Conservation (phyloP, 1,139 yeast genomes). For the Yamadazyma kanchanaburiensis region DNA sequence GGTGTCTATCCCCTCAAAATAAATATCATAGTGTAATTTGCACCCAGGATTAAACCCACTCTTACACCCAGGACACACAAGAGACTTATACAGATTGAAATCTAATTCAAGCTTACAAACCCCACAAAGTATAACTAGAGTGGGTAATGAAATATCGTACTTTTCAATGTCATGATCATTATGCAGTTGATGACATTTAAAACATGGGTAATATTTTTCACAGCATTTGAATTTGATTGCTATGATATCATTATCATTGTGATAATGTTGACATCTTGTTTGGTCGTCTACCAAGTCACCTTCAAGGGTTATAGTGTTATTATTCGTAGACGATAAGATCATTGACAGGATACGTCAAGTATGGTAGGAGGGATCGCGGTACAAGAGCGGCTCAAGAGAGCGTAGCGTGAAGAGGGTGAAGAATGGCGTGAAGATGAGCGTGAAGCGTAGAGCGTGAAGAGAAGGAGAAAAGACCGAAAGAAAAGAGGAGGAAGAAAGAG, state of each 20-base stretch:
- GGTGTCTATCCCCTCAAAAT: slow-evolving; percentile 34
- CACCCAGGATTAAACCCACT: slow-evolving; percentile 38
- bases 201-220: slow-evolving; percentile 35
- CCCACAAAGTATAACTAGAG: slow-evolving; percentile 36
- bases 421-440: not conserved
- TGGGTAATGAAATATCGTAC: slow-evolving; percentile 5
- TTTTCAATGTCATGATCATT: slow-evolving; percentile 19
- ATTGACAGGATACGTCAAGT: not conserved
- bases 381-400: too few relatives aligned
- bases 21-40: slow-evolving; percentile 31
- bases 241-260: slow-evolving; percentile 32
- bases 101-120: slow-evolving; percentile 27
- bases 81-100: slow-evolving; percentile 23
- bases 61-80: slow-evolving; percentile 23
- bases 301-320: slow-evolving; percentile 3
- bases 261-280: slow-evolving; percentile 41
- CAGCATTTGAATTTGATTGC: slow-evolving; percentile 45
- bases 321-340: slow-evolving; percentile 3
- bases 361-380: not conserved
- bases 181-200: slow-evolving; percentile 31
- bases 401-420: too few relatives aligned
- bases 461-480: too few relatives aligned
- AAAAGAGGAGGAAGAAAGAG: too few relatives aligned
- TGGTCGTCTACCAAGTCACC: slow-evolving; percentile 22
- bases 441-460: too few relatives aligned